These are phyloP conservation scores for Prillingera fragicola DNA, from an alignment of 1,284 basidiomycete genomes.

Conservation along the genomic window DNA sequence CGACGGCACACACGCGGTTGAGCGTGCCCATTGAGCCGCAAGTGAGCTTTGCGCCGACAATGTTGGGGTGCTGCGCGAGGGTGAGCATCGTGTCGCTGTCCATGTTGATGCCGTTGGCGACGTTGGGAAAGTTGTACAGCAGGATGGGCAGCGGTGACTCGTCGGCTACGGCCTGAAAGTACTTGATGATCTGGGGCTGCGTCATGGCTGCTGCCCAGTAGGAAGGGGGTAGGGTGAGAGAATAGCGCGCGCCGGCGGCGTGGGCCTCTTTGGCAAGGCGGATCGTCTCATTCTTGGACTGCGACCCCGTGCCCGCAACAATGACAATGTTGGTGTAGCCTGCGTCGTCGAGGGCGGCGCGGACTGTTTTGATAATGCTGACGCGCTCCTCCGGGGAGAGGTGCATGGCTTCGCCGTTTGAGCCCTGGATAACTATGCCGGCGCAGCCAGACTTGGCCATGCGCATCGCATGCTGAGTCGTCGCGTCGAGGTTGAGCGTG, in stretches of 20 bases:
- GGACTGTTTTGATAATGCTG: slow-evolving; percentile 21
- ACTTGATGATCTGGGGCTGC: slow-evolving; percentile 19
- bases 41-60: slow-evolving; percentile 39
- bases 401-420: slow-evolving; percentile 43
- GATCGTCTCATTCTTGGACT: slow-evolving; percentile 29
- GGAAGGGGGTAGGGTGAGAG: slow-evolving; percentile 29
- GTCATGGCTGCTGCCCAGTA: slow-evolving; percentile 31
- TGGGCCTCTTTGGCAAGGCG: slow-evolving; percentile 21
- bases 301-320: slow-evolving; percentile 31
- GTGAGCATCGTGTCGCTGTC: slow-evolving; percentile 29
- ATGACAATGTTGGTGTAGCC: slow-evolving; percentile 25
- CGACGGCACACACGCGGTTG: too few species aligned
- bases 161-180: slow-evolving; percentile 33
- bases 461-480: slow-evolving; percentile 37
- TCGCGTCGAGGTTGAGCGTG: slow-evolving; percentile 38
- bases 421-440: slow-evolving; percentile 42
- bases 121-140: slow-evolving; percentile 37
- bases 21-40: too few species aligned
- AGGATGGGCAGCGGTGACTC: slow-evolving; percentile 32
- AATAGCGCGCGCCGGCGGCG: slow-evolving; percentile 30
- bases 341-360: slow-evolving; percentile 17
- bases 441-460: slow-evolving; percentile 24
- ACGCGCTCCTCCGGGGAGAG: slow-evolving; percentile 33
- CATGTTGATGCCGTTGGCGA: slow-evolving; percentile 34
- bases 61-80: slow-evolving; percentile 35